Conservation (phyloP, 2,329 filamentous ascomycete genomes). For the Apiospora pterosperma region DNA sequence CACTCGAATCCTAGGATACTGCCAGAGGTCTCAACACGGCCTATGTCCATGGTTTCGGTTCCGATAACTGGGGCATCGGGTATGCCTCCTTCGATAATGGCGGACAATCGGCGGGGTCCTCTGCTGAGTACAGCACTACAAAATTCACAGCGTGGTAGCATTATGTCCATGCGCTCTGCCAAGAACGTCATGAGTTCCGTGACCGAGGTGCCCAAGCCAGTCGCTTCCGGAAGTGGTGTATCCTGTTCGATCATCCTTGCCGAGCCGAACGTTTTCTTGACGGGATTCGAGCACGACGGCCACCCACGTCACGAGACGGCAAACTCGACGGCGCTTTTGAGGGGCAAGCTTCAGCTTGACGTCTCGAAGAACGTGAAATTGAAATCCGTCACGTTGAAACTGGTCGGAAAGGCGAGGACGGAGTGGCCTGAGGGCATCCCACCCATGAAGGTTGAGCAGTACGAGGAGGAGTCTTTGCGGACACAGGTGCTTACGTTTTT, state of each 20-base stretch:
- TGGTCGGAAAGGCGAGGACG: constrained; percentile 80
- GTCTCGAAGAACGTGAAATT: constrained; percentile 90
- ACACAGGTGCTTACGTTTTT: constrained; percentile 92
- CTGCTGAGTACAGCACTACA: constrained; percentile 19
- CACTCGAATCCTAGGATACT: not conserved
- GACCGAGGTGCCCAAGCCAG: constrained; percentile 63
- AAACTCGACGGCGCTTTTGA: constrained; percentile 72
- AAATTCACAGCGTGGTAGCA: constrained; percentile 41
- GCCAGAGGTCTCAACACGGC: constrained; percentile 9
- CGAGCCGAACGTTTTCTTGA: constrained; percentile 77
- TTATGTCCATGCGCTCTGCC: constrained; percentile 47
- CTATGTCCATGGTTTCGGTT: constrained; percentile 21
- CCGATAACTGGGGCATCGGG: constrained; percentile 17
- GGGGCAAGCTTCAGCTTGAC: constrained; percentile 77
- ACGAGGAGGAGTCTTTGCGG: constrained; percentile 80
- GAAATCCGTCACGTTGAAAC: constrained; percentile 83
- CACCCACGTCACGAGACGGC: constrained; percentile 51
- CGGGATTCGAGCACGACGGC: constrained; percentile 73
- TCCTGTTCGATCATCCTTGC: constrained; percentile 70
- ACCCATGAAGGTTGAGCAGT: constrained; percentile 77
- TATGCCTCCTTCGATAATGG: constrained; percentile 21
- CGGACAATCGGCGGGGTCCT: constrained; percentile 25
- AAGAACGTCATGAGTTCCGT: constrained; percentile 52
- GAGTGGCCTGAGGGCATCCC: constrained; percentile 98
- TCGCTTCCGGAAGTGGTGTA: constrained; percentile 76